Base-by-base conservation (phyloP, 805 yeast species). In the Candida silvatica region DNA sequence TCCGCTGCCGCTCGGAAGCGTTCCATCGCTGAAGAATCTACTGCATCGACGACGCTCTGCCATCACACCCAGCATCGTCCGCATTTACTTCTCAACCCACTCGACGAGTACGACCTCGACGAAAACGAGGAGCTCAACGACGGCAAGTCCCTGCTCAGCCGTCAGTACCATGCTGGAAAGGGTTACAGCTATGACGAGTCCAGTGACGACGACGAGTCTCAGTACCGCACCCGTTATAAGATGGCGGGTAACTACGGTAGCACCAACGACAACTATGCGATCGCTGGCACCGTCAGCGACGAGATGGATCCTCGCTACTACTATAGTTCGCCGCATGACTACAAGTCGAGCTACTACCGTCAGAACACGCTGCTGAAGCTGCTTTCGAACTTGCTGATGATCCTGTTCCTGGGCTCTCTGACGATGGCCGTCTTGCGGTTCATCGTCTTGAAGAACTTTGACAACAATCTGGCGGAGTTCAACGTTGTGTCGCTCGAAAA, bases 271-370 rank as follows among this genome's bases (percentile, higher is more conserved):
- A 30, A 16, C 20, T 7, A 12, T 22, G 24, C 24, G 11, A n/a
- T n/a, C n/a, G n/a, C n/a, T n/a, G n/a, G n/a, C n/a, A n/a, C n/a
- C n/a, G n/a, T n/a, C 17, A n/a, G 19, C 5, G 37, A 34, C 19
- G 37, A 37, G n/a, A 4, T 16, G 8, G 34, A 23, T 11, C 22
- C 24, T 5, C 20, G 23, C 11, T 24, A 20, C 9, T 14, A 44
- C 24, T 43, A 44, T 30, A 47, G 45, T 16, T 55, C 62, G 2
- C 61, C 62, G 1, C 62, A 58, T 39, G 51, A 58, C 38, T 55
- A 53, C 40, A 52, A 49, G 28, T 48, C 58, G 15, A 38, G 44
- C 22, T 47, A 52, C 30, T 49, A 48, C 19, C 46, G 40, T 18
- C 56, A 52, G 31, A 47, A 45, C 33, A 15, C 50, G 20, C 27